These are phyloP conservation scores for Penicillium silybi DNA, from an alignment of 495 filamentous ascomycete genomes.

Conservation along the genomic window DNA sequence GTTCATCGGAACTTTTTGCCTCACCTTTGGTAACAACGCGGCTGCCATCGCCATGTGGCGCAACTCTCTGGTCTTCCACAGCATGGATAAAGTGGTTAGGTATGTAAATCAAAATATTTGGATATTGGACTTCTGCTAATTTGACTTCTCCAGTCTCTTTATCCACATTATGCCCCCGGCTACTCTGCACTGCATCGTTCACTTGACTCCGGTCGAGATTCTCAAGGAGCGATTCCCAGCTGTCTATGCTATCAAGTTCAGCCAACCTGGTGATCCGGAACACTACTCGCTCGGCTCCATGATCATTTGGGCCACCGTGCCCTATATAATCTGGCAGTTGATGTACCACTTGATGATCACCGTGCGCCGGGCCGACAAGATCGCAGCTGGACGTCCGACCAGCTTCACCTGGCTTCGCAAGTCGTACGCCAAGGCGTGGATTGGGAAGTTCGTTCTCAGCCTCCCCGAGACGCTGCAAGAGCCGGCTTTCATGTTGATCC, in stretches of 20 bases:
- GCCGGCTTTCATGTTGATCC: conserved; percentile 90
- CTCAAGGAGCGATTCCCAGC: conserved; percentile 78
- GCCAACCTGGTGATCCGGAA: conserved; percentile 61
- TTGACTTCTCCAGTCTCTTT: conserved; percentile 60
- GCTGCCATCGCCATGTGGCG: conserved; percentile 99
- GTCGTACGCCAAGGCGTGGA: conserved; percentile 81
- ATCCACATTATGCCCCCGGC: conserved; percentile 99
- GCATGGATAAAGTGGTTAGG: conserved; percentile 91
- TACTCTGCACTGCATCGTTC: conserved; percentile 85
- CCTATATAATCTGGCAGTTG: conserved; percentile 90
- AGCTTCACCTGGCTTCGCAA: conserved; percentile 96
- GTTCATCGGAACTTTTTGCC: conserved; percentile 88
- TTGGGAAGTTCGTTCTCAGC: conserved; percentile 77
- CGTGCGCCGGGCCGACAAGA: conserved; percentile 85
- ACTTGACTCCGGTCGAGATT: conserved; percentile 62
- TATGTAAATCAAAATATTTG: conserved; percentile 20
- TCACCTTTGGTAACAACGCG: conserved; percentile 94
- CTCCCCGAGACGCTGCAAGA: conserved; percentile 77
- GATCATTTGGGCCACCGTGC: conserved; percentile 90
- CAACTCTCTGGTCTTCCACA: conserved; percentile 97
- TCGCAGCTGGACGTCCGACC: conserved; percentile 90
- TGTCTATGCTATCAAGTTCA: conserved; percentile 75
- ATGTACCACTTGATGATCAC: conserved; percentile 91
- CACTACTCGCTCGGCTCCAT: conserved; percentile 80
- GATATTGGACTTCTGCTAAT: conserved; percentile 5